Percentiles rank a stretch among this genome's conserved stretches.
phyloP scores from a whole-genome alignment of 768 basidiomycete species.

The Gymnopilus dilepis region DNA sequence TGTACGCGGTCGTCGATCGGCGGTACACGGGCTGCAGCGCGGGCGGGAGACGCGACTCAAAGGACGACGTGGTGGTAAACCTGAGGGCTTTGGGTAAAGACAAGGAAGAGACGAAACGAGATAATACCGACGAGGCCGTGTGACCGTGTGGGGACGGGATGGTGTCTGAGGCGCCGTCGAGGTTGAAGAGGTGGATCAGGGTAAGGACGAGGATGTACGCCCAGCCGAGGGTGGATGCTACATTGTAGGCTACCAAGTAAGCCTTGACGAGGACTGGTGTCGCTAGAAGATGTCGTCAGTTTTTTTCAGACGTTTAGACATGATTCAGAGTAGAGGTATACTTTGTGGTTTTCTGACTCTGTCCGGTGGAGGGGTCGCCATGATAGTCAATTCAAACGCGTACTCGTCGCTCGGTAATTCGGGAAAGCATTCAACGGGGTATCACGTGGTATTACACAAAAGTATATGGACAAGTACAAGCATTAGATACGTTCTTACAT shows the following conservation, averaged over 20 bases:
- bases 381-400: neutral
- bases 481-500: constrained; percentile 23
- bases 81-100: constrained; percentile 39
- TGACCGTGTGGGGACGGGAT: constrained; percentile 23
- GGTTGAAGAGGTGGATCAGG: constrained; percentile 52
- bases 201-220: constrained; percentile 65
- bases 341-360: constrained; percentile 6
- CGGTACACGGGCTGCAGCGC: constrained; percentile 48
- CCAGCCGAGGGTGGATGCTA: constrained; percentile 79
- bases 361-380: neutral
- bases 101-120: constrained; percentile 40
- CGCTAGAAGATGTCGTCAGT: constrained; percentile 20
- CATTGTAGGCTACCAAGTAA: constrained; percentile 85
- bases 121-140: constrained; percentile 43
- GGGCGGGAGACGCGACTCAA: constrained; percentile 45
- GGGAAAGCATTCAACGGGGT: neutral
- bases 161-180: constrained; percentile 44
- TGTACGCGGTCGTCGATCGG: constrained; percentile 62
- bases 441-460: constrained; percentile 7
- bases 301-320: neutral
- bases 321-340: neutral
- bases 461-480: neutral
- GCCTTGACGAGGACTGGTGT: constrained; percentile 39
- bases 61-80: constrained; percentile 25
- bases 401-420: neutral